Evolutionary conservation across 2,329 filamentous ascomycete genomes (phyloP), one percentile per base, ranked within the genome.

Genomic region (Claviceps africana): DNA sequence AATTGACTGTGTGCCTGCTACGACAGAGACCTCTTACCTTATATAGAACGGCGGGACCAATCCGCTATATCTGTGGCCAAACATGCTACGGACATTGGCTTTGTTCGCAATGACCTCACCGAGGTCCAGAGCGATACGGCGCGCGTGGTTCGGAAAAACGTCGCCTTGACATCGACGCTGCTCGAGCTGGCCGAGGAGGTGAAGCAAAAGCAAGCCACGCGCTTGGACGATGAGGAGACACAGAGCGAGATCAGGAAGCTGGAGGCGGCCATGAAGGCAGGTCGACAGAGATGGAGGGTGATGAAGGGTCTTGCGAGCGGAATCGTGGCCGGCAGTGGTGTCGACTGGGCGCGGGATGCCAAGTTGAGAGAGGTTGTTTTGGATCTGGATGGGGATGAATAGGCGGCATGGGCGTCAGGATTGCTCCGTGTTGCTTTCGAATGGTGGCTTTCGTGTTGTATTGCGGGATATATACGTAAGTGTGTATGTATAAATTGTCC

Each of bases 281-380:
- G 81, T 63, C 78, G 78, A 55, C 79, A 81, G 57, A 77, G 77
- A 61, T 88, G 83, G 82, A 80, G 81, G 60, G 81, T 84, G 21
- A 78, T 91, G 65, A 93, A 91, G 69, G 85, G 80, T 25, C 79
- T 88, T 43, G 76, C 85, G n/a, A 86, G 85, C 61, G 87, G 85
- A 19, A 76, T 89, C 52, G 78, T 95, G 47, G 86, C 81, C 5
- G 87, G 86, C 3, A 94, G 88, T 65, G 88, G 88, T 47, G 73
- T 93, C 51, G 82, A 94, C 62, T 95, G 88, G 88, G 81, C 80
- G 13, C 72, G 77, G 42, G 82, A 94, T 65, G 75, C 81, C 50
- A 74, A 72, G 54, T 69, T 95, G 55, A 74, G 78, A 53, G 78
- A 80, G 49, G 73, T 91, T 55, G 87, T 95, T 28, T 72, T 94